Percentiles rank a stretch among this genome's conserved stretches.
Evolutionary conservation across 352 stramenopile species (phyloP).

Genomic region (Pythium dissimile): DNA sequence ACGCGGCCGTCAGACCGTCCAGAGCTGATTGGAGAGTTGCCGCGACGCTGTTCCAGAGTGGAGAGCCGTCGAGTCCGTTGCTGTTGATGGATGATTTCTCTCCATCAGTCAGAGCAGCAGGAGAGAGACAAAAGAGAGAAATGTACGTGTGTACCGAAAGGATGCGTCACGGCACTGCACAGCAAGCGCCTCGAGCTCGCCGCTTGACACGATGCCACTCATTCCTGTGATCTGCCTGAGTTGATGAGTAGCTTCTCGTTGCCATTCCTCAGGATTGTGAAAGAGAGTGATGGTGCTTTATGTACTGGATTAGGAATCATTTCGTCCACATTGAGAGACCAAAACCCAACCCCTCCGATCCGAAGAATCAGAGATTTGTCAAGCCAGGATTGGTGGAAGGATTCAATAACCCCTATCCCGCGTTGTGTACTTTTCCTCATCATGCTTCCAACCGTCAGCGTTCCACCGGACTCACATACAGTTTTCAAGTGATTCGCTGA

Average conservation of each 20-base stretch:
- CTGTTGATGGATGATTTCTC: slow-evolving; percentile 7
- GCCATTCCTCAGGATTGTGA: slow-evolving; percentile 12
- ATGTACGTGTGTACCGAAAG: slow-evolving; percentile 37
- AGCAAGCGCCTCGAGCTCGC: slow-evolving; percentile 52
- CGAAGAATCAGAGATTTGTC: not conserved
- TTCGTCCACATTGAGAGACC: not conserved
- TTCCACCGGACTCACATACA: not conserved
- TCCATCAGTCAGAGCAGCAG: not conserved
- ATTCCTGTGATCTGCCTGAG: not conserved
- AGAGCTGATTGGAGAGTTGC: slow-evolving; percentile 14
- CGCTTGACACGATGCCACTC: slow-evolving; percentile 1
- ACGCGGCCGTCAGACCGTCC: slow-evolving; percentile 5
- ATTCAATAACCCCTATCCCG: slow-evolving; percentile 5
- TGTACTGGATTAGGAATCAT: slow-evolving; percentile 3
- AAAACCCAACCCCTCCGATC: not conserved
- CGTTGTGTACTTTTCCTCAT: not conserved
- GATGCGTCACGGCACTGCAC: slow-evolving; percentile 39
- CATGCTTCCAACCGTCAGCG: not conserved
- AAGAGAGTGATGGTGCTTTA: slow-evolving; percentile 20
- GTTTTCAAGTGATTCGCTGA: slow-evolving; percentile 9
- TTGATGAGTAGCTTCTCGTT: slow-evolving; percentile 12
- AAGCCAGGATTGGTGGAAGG: not conserved
- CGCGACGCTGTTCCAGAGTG: slow-evolving; percentile 20
- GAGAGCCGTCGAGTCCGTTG: slow-evolving; percentile 13
- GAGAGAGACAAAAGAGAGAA: not conserved